Conservation (phyloP, 2,329 filamentous ascomycete genomes). For the Penicillium verrucosum region DNA sequence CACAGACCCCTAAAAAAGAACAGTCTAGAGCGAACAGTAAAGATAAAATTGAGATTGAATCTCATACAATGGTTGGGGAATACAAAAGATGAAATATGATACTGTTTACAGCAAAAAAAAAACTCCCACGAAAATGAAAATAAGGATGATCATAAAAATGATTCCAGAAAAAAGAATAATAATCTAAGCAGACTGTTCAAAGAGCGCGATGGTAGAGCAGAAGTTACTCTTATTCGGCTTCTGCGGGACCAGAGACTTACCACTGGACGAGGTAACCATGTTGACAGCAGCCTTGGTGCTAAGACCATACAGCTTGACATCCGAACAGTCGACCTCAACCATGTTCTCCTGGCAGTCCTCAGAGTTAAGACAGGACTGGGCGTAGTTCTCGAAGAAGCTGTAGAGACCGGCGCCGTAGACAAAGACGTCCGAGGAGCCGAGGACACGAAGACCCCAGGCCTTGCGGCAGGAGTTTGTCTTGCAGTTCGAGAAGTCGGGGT, state of each 20-base stretch:
- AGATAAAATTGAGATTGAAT: neutral
- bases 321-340: slow-evolving; percentile 65
- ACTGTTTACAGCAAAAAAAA: neutral
- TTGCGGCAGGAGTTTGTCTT: slow-evolving; percentile 60
- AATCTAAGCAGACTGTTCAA: slow-evolving; percentile 32
- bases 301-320: slow-evolving; percentile 64
- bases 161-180: neutral
- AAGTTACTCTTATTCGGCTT: slow-evolving; percentile 43
- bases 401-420: slow-evolving; percentile 74
- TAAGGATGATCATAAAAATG: neutral
- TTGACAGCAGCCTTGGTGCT: slow-evolving; percentile 72
- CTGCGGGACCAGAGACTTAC: slow-evolving; percentile 37
- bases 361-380: slow-evolving; percentile 63
- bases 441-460: slow-evolving; percentile 71
- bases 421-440: slow-evolving; percentile 64
- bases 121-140: neutral
- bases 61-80: neutral
- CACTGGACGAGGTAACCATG: slow-evolving; percentile 58
- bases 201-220: slow-evolving; percentile 46
- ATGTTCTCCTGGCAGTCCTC: slow-evolving; percentile 77
- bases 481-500: slow-evolving; percentile 67
- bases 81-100: neutral
- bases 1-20: neutral
- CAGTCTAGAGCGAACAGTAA: neutral
- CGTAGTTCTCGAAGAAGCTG: slow-evolving; percentile 81